phyloP scores from a whole-genome alignment of 371 early-diverging fungal genomes.

The Paramicrosporidium saccamoebae region DNA sequence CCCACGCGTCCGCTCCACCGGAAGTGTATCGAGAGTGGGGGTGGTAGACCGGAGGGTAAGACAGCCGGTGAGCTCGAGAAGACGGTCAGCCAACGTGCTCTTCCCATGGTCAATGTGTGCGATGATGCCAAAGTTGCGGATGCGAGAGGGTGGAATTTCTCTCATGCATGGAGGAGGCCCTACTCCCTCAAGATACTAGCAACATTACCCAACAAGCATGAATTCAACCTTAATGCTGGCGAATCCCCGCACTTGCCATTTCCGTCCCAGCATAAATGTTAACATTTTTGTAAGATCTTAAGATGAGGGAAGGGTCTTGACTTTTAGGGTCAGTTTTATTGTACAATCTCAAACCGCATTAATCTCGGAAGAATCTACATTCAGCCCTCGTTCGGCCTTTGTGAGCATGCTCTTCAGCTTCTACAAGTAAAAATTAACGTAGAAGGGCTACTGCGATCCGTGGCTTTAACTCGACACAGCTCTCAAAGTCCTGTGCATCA shows the following conservation, averaged over 20 bases:
- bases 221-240: not conserved
- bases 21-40: slow-evolving; percentile 73
- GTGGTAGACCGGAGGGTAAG: slow-evolving; percentile 31
- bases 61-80: slow-evolving; percentile 44
- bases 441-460: too few relatives aligned
- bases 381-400: too few relatives aligned
- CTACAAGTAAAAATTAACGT: too few relatives aligned
- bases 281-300: slow-evolving; percentile 1
- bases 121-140: slow-evolving; percentile 13
- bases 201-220: too few relatives aligned
- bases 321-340: slow-evolving; percentile 1
- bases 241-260: slow-evolving; percentile 1
- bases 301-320: slow-evolving; percentile 1
- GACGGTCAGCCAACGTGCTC: slow-evolving; percentile 65
- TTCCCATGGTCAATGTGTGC: slow-evolving; percentile 51
- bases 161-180: too few relatives aligned
- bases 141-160: slow-evolving; percentile 2
- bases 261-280: slow-evolving; percentile 5
- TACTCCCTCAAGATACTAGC: too few relatives aligned
- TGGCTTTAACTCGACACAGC: too few relatives aligned
- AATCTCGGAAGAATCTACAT: too few relatives aligned
- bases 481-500: too few relatives aligned
- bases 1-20: slow-evolving; percentile 75
- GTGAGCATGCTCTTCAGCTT: too few relatives aligned
- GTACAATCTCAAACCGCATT: too few relatives aligned